These are phyloP conservation scores for Pulicaria dysenterica DNA, from an alignment of 129 eudicot species.

Conservation along the genomic window DNA sequence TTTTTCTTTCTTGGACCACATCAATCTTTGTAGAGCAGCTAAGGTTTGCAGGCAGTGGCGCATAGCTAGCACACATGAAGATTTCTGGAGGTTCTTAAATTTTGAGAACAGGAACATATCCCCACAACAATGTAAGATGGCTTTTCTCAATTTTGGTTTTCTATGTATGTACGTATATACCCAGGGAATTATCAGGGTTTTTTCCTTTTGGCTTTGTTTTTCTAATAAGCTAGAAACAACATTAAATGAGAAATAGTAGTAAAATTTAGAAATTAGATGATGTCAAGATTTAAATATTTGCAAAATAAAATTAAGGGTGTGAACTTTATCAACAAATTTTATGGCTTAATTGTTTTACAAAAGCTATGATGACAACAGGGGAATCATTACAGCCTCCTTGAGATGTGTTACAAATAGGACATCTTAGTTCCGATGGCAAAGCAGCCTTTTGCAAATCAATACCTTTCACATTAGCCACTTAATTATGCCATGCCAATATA, in stretches of 20 bases:
- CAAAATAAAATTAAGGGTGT: not conserved
- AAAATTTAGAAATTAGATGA: not conserved
- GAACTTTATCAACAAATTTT: constrained; percentile 15
- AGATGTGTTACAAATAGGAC: constrained; percentile 68
- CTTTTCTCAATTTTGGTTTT: not conserved
- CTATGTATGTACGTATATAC: not conserved
- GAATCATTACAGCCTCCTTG: constrained; percentile 91
- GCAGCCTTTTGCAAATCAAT: constrained; percentile 43
- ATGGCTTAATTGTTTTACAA: constrained; percentile 73
- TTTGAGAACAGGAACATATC: constrained; percentile 71
- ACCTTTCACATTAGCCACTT: constrained; percentile 36
- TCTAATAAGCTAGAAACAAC: constrained; percentile 8
- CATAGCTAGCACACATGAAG: constrained; percentile 89
- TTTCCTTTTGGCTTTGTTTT: too few species aligned
- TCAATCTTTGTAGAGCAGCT: constrained; percentile 84
- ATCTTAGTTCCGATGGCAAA: constrained; percentile 80
- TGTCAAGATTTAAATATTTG: not conserved
- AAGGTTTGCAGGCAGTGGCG: constrained; percentile 98
- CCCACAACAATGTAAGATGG: constrained; percentile 64
- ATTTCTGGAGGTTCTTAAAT: constrained; percentile 81
- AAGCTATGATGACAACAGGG: constrained; percentile 99
- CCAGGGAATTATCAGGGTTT: not conserved
- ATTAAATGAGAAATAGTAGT: not conserved
- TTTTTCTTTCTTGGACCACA: constrained; percentile 79
- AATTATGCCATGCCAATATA: constrained; percentile 29